Evolutionary conservation across 164 flowering plant genomes (phyloP), one percentile per base, ranked within the genome.

Genomic region (Taxillus chinensis): DNA sequence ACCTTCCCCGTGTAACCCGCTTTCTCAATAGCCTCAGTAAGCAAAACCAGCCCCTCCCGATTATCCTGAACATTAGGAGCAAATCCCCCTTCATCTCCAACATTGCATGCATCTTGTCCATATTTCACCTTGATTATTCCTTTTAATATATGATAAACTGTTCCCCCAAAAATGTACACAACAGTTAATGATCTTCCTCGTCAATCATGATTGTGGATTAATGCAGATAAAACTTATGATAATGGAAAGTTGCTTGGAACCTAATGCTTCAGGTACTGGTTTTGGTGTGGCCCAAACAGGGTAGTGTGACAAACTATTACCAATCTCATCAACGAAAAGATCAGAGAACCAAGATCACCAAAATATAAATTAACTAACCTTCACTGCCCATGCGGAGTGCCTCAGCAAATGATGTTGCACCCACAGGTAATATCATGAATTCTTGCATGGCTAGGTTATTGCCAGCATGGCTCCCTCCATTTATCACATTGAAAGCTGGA

Each of bases 1-100:
- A 93, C 98, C 91, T 93, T 93, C 61, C 97, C 97, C 3, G 91
- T 83, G 75, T 90, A 93, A 63, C 99, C 99, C 71, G 99, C 96
- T 70, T 86, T 89, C 62, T 86, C 97, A 77, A 93, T 90, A 55
- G 99, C 99, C 79, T 85, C 91, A 43, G 82, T 79, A 16, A 93
- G 91, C 71, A 93, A 77, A 65, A 86, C 83, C 60, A 93, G 74
- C 45, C 97, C 99, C 67, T 93, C 99, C 67, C 96, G 82, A 71
- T 90, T 93, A 64, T 93, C 98, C 75, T 90, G 98, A 73, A 93
- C 95, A 75, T 86, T 90, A 13, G 97, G 99, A 65, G 97, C 96
- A 78, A 93, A 93, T 39, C 99, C 99, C 14, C 97, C 99, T 74
- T 90, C 97, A 79, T 93, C 99, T 59, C 99, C 97, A 64, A 93